A percentile compares a stretch with the other conserved stretches of the same genome.
These are phyloP conservation scores for Irpex lacteus DNA, from an alignment of 1,284 basidiomycete species.

Conservation along the genomic window DNA sequence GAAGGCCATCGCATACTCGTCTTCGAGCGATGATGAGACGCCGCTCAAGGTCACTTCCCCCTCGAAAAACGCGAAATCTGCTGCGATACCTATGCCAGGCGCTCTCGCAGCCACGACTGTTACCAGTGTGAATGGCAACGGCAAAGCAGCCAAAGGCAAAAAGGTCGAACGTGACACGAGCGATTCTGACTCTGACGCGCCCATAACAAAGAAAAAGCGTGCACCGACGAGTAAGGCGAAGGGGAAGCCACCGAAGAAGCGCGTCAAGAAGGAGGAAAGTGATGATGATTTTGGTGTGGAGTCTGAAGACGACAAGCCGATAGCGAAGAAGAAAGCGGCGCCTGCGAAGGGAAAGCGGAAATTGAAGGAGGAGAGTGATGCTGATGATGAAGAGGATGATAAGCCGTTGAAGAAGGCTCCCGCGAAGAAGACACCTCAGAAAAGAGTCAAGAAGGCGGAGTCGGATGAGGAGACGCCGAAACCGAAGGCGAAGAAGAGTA, in stretches of 20 bases:
- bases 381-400: conserved; percentile 44
- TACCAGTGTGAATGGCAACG: conserved; percentile 29
- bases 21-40: conserved; percentile 68
- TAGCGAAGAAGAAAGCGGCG: conserved; percentile 36
- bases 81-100: conserved; percentile 41
- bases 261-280: conserved; percentile 57
- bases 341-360: conserved; percentile 47
- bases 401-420: conserved; percentile 40
- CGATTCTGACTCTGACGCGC: conserved; percentile 33
- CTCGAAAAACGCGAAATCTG: conserved; percentile 45
- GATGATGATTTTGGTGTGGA: conserved; percentile 33
- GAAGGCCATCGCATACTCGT: conserved; percentile 44
- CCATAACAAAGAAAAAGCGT: conserved; percentile 26
- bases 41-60: conserved; percentile 68
- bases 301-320: conserved; percentile 44
- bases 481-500: conserved; percentile 31
- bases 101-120: conserved; percentile 37
- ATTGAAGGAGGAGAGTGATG: conserved; percentile 52
- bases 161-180: conserved; percentile 17
- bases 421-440: conserved; percentile 29
- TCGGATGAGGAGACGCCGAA: conserved; percentile 25
- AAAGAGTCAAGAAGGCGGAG: conserved; percentile 42
- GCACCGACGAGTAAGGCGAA: conserved; percentile 25
- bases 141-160: conserved; percentile 34
- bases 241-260: conserved; percentile 55